Evolutionary conservation across 2,329 filamentous ascomycete genomes (phyloP), one percentile per base, ranked within the genome.

Genomic region (Parafenestella ontariensis): DNA sequence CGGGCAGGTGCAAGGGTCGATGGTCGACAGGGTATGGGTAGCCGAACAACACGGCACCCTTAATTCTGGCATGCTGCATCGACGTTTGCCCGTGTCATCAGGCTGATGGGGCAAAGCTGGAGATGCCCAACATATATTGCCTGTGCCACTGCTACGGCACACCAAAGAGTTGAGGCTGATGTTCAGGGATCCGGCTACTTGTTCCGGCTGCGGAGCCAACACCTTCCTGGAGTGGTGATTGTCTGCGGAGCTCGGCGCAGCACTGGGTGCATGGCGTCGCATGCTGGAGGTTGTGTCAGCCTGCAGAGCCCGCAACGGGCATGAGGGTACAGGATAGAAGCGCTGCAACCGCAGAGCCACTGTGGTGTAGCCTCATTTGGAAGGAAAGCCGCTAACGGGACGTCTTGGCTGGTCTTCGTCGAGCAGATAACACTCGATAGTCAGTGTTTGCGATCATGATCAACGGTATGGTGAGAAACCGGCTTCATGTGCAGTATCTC

Each of bases 291-390:
- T 33, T 34, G 46, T 5, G 31, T 64, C 63, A 68, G 62, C 59
- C 39, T 48, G 54, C 54, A 61, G 51, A 41, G 52, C 61, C 58
- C 44, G 58, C 55, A 57, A 49, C 45, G 41, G 33, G 40, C 36
- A 47, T 42, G 21, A 20, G 10, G 17, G 31, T 5, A 34, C 15
- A 23, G 23, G 31, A 47, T 45, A 49, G 49, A 69, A 67, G 65
- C 69, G 69, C 66, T 69, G 61, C 53, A 70, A 64, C 65, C 68
- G 68, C 70, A 65, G 57, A 56, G 33, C 29, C 17, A 54, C 55
- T 46, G 52, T 57, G 56, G 60, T 54, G 48, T 48, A 48, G 46
- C 66, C 65, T 54, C 43, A 61, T 71, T 41, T 56, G 70, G 70
- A 56, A 74, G 50, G 45, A 72, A 62, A 54, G 59, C 70, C 70